A percentile compares a stretch with the other conserved stretches of the same genome.
These are phyloP conservation scores for Verticillium alfalfae DNA, from an alignment of 2,329 filamentous ascomycete genomes.

Conservation along the genomic window DNA sequence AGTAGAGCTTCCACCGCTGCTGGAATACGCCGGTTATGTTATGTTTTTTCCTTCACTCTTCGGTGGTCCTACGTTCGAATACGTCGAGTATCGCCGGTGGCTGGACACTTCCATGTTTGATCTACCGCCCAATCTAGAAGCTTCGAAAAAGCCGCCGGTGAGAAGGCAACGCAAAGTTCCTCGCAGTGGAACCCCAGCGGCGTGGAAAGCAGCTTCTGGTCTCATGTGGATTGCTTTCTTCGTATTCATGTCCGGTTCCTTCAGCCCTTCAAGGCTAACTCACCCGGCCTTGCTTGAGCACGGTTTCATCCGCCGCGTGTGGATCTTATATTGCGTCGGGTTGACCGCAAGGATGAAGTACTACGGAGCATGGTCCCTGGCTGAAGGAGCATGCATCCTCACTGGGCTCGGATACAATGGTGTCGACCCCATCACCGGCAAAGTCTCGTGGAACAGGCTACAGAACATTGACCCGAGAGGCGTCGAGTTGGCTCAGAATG, in stretches of 20 bases:
- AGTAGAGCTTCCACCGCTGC: slow-evolving; percentile 62
- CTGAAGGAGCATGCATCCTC: slow-evolving; percentile 91
- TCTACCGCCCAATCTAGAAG: slow-evolving; percentile 73
- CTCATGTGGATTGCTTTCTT: slow-evolving; percentile 76
- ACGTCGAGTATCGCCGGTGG: slow-evolving; percentile 85
- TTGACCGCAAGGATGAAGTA: slow-evolving; percentile 85
- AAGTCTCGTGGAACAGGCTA: slow-evolving; percentile 80
- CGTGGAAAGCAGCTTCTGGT: slow-evolving; percentile 67
- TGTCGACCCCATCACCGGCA: slow-evolving; percentile 76
- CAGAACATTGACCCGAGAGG: slow-evolving; percentile 83
- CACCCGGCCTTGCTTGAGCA: slow-evolving; percentile 62
- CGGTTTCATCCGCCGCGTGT: slow-evolving; percentile 66
- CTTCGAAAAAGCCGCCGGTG: slow-evolving; percentile 77
- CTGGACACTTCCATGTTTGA: slow-evolving; percentile 95
- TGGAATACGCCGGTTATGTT: slow-evolving; percentile 87
- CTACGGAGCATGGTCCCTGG: slow-evolving; percentile 91
- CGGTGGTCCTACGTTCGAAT: slow-evolving; percentile 90
- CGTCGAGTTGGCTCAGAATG: slow-evolving; percentile 88
- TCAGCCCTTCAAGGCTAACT: slow-evolving; percentile 58
- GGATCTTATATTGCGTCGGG: slow-evolving; percentile 77
- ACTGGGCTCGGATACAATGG: slow-evolving; percentile 93
- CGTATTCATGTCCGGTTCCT: slow-evolving; percentile 64
- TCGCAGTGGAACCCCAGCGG: slow-evolving; percentile 79
- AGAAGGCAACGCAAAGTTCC: slow-evolving; percentile 90
- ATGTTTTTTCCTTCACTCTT: slow-evolving; percentile 92